phyloP scores from a whole-genome alignment of 768 basidiomycete species.

The Kwoniella dendrophila region DNA sequence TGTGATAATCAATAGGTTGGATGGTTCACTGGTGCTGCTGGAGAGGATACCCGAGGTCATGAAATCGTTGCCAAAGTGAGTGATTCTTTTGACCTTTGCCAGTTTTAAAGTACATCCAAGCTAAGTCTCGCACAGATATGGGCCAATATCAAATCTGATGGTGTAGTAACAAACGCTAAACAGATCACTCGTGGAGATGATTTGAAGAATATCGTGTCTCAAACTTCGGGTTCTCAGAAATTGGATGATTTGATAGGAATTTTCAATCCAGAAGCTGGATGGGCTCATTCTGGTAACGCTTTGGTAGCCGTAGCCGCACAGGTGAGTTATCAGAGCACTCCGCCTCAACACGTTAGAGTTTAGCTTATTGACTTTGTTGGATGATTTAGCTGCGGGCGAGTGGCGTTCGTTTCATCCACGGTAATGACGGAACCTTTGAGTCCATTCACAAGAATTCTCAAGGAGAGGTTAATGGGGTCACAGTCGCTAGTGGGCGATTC shows the following conservation, averaged over 20 bases:
- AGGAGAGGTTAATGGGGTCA: constrained; percentile 3
- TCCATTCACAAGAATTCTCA: constrained; percentile 3
- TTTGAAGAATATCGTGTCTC: constrained; percentile 2
- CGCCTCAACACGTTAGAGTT: too few relatives aligned
- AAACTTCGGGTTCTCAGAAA: constrained; percentile 5
- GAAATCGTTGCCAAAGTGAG: constrained; percentile 7
- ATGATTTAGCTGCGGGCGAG: constrained; percentile 1
- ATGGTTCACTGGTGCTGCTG: constrained; percentile 9
- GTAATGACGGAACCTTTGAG: constrained; percentile 8
- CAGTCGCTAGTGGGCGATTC: background rate
- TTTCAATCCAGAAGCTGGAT: constrained; percentile 9
- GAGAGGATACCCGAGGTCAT: constrained; percentile 1
- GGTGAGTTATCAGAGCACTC: background rate
- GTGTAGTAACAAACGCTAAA: background rate
- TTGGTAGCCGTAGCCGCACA: background rate
- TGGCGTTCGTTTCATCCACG: constrained; percentile 5
- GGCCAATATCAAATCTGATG: constrained; percentile 3
- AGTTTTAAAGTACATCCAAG: background rate
- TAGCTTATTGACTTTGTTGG: too few relatives aligned
- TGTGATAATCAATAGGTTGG: background rate
- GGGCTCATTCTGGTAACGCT: constrained; percentile 9
- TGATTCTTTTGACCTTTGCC: background rate
- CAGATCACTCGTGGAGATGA: background rate
- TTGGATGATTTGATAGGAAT: constrained; percentile 2
- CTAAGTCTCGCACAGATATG: constrained; percentile 3